Evolutionary conservation across 2,329 filamentous ascomycete genomes (phyloP), one percentile per base, ranked within the genome.

Genomic region (Dryadomyces quercivorus): DNA sequence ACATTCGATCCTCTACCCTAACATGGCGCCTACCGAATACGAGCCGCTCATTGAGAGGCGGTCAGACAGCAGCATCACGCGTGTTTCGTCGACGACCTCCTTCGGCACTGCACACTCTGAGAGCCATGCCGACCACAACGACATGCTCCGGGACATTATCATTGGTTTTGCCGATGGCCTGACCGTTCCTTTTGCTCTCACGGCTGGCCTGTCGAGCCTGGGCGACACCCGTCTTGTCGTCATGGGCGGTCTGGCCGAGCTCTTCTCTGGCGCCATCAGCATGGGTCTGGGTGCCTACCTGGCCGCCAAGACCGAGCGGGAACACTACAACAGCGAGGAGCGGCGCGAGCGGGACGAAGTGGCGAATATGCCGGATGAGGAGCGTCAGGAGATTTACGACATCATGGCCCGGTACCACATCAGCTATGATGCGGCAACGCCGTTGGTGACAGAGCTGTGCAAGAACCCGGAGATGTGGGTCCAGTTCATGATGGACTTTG

Each of bases 201-300:
- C 85, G 0, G 86, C 87, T 0, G 86, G 86, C 15, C 73, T 91
- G 1, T 83, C 80, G 2, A 76, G 76, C 51, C 71, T 86, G 48
- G 82, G 82, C n/a, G 74, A 80, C 64, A 82, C 81, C 36, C 77
- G 75, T 50, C 76, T 85, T 4, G 82, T 86, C 59, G 80, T 92
- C 56, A 80, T 85, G 59, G 86, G 83, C 52, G 86, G 86, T 7
- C 72, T 88, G 34, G 86, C 86, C 5, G 86, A 90, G 70, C 75
- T 90, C 50, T 85, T 87, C 64, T 83, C 84, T 0, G 86, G 86
- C 18, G 81, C 83, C 60, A 88, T 90, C 60, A 85, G 79, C 53
- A 90, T 90, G 86, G 86, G 86, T 1, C 72, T 90, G 6, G 85
- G 86, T 22, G 85, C 82, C 7, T 89, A 86, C 64, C 73, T 90